Percentiles rank a stretch among this genome's conserved stretches.
Evolutionary conservation across 2,329 filamentous ascomycete species (phyloP).

Genomic region (Nemania abortiva): DNA sequence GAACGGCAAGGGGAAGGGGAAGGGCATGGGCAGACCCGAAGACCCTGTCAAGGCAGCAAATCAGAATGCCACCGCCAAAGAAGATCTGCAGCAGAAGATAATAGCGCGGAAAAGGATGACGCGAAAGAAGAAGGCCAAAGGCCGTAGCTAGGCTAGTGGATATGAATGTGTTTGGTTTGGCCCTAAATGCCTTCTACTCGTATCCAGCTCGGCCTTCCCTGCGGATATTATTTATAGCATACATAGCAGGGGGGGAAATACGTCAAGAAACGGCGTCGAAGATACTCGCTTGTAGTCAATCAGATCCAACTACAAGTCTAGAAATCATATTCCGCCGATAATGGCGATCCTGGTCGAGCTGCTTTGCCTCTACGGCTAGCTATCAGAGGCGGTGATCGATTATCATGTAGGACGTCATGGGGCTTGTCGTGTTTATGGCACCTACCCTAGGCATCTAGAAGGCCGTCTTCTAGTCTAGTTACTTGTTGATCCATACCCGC

Average conservation of each 20-base stretch:
- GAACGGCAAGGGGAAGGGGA: slow-evolving; percentile 16
- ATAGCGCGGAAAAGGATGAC: slow-evolving; percentile 87
- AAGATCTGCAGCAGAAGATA: slow-evolving; percentile 74
- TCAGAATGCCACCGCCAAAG: slow-evolving; percentile 48
- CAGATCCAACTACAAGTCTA: too few relatives aligned
- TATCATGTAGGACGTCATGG: too few relatives aligned
- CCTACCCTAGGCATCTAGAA: too few relatives aligned
- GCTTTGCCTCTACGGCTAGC: too few relatives aligned
- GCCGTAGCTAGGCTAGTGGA: slow-evolving; percentile 50
- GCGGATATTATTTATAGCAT: neutral
- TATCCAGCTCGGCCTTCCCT: neutral
- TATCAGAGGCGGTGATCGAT: too few relatives aligned
- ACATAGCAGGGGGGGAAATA: neutral
- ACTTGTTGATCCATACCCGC: too few relatives aligned
- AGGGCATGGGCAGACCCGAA: slow-evolving; percentile 26
- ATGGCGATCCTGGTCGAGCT: too few relatives aligned
- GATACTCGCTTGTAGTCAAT: neutral
- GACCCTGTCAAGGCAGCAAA: slow-evolving; percentile 44
- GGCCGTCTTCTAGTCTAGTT: too few relatives aligned
- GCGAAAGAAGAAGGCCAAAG: slow-evolving; percentile 73
- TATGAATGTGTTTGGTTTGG: neutral
- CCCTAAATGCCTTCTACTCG: neutral
- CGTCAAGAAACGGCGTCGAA: neutral
- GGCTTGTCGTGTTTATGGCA: too few relatives aligned
- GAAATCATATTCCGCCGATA: too few relatives aligned